Evolutionary conservation across 345 rosid genomes (phyloP), one percentile per base, ranked within the genome.

Genomic region (Theobroma cacao): DNA sequence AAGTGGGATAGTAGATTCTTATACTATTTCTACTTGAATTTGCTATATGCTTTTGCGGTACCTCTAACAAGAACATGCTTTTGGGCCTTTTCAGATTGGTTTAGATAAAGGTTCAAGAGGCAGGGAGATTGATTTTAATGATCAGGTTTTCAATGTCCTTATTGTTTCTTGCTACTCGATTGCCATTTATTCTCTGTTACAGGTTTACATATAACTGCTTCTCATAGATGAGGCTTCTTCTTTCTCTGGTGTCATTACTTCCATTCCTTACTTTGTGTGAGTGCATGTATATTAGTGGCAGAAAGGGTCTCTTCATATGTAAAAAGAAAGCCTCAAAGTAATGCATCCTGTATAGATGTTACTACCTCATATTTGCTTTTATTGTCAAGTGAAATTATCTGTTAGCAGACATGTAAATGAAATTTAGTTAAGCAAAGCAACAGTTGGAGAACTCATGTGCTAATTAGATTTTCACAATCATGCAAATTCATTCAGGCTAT

Each of bases 101-200:
- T 82, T 94, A 77, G 98, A 96, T 84, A 96, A 92, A 86, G 98
- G 98, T 55, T 92, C 94, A 36, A 88, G 78, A 63, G 98, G 97
- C 77, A 90, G 79, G 75, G 84, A 87, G 82, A 92, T 94, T 55
- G 93, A 90, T 80, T 92, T 96, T 74, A 69, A 78, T 1, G 92
- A 89, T 56, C 99, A 96, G 97, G 98, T 93, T 75, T 66, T 47
- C 56, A 36, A 38, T 24, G 24, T 28, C n/a, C n/a, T n/a, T n/a
- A n/a, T n/a, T n/a, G n/a, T 59, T 45, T 75, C 71, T 34, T 48
- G 14, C 53, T 58, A 7, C 17, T 14, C 36, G 68, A 28, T 3
- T 67, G 17, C 14, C 14, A 4, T 5, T 28, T 34, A n/a, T 77
- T 64, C 24, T 22, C n/a, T 61, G 9, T 14, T 53, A n/a, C 1